Conservation (phyloP, 257 asterid species). For the Ophiorrhiza pumila region DNA sequence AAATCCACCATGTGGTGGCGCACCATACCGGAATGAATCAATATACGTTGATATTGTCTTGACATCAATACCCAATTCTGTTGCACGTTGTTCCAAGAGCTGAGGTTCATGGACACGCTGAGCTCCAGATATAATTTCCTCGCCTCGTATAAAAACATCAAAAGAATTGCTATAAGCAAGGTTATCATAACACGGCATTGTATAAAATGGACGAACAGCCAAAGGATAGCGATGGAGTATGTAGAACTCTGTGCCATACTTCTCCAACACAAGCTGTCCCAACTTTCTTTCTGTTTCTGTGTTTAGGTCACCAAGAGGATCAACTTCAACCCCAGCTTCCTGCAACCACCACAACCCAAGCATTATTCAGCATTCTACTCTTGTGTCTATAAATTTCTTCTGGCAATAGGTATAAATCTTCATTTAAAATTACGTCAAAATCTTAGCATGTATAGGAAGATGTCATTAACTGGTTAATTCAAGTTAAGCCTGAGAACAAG, state of each 20-base stretch:
- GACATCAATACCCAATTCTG: slow-evolving; percentile 68
- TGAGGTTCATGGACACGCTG: slow-evolving; percentile 83
- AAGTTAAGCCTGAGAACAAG: no score
- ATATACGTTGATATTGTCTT: slow-evolving; percentile 71
- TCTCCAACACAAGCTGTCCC: slow-evolving; percentile 79
- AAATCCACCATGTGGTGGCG: slow-evolving; percentile 89
- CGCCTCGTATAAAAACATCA: slow-evolving; percentile 91
- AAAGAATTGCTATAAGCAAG: slow-evolving; percentile 73
- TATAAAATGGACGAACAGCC: slow-evolving; percentile 87
- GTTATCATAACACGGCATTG: slow-evolving; percentile 80
- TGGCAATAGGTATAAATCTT: no score
- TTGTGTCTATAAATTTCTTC: no score
- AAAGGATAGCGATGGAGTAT: slow-evolving; percentile 87
- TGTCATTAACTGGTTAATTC: neutral
- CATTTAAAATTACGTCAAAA: neutral
- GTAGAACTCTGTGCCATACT: slow-evolving; percentile 93
- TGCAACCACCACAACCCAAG: slow-evolving; percentile 24
- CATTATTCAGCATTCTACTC: neutral
- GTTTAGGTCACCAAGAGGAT: slow-evolving; percentile 87
- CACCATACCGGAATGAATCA: slow-evolving; percentile 82
- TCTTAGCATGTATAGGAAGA: neutral
- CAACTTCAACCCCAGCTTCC: slow-evolving; percentile 89
- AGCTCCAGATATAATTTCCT: slow-evolving; percentile 94
- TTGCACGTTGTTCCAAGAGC: slow-evolving; percentile 61
- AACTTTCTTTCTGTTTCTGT: slow-evolving; percentile 84